Evolutionary conservation across 176 grass and related monocot genomes (phyloP), one percentile per base, ranked within the genome.

Genomic region (Avena atlantica): DNA sequence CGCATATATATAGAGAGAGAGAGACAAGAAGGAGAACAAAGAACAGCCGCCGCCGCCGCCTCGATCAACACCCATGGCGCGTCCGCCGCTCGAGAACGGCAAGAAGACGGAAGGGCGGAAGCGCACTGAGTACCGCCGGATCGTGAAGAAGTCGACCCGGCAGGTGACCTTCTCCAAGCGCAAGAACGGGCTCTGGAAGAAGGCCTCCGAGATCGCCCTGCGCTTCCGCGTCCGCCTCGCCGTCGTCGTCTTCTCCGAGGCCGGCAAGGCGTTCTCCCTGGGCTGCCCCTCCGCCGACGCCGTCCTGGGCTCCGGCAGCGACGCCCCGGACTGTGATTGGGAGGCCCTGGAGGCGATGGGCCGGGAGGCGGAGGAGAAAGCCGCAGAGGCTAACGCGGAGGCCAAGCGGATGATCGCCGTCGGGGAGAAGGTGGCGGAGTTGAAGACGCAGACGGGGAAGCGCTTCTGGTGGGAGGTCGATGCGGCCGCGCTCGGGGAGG

Each of bases 151-250:
- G 49, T 15, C 16, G 7, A 0, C 49, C 24, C 74, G 74, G 49
- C 74, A 76, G 49, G 74, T 76, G 15, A 76, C 74, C 74, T 76
- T 76, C 49, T 76, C 74, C 49, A 76, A 76, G 74, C 49, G 74
- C 8, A 76, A 76, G 74, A 5, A 0, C 50, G 74, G 74, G 6
- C 23, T 76, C 15, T 76, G 48, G 49, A 55, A 76, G 49, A 60
- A 59, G 76, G 29, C 10, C 52, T 17, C 27, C 9, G 52, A 58
- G 75, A 1, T 78, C 27, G 16, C 52, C 27, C 2, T 37, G 75
- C 29, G 57, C 52, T 58, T 52, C 51, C 27, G 5, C 51, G 52
- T 10, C 16, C 4, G 2, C 9, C 2, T 78, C 2, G 52, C 52
- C 52, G 3, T 78, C 51, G 17, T 57, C 27, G 51, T 36, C 75